These are phyloP conservation scores for Phytophthora uliginosa DNA, from an alignment of 352 stramenopile genomes.

Conservation along the genomic window DNA sequence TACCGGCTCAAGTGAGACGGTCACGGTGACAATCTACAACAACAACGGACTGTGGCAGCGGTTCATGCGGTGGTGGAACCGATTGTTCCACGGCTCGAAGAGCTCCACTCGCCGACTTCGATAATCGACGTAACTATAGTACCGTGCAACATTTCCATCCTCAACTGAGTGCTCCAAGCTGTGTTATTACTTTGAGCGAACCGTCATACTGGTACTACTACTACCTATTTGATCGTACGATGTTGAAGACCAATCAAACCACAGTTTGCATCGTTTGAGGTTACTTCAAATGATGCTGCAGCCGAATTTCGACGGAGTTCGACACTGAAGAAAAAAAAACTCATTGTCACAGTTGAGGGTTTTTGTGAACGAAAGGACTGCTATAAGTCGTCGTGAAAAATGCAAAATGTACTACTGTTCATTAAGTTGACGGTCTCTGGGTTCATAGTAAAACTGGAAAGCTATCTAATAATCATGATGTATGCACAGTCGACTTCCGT, in stretches of 20 bases:
- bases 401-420: not conserved
- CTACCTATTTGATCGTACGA: too few relatives aligned
- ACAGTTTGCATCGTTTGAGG: not conserved
- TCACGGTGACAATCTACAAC: slow-evolving; percentile 39
- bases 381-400: not conserved
- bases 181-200: too few relatives aligned
- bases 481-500: not conserved
- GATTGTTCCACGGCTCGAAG: slow-evolving; percentile 19
- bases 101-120: slow-evolving; percentile 1
- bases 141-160: not conserved
- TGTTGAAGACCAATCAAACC: too few relatives aligned
- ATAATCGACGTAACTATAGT: not conserved
- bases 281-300: not conserved
- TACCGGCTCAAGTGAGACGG: not conserved
- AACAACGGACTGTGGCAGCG: slow-evolving; percentile 35
- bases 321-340: not conserved
- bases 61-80: slow-evolving; percentile 28
- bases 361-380: not conserved
- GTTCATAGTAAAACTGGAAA: not conserved
- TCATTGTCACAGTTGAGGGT: too few relatives aligned
- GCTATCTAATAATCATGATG: not conserved
- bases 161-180: not conserved
- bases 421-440: not conserved
- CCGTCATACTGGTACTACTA: too few relatives aligned
- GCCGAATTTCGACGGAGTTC: not conserved